These are phyloP conservation scores for Suillus clintonianus DNA, from an alignment of 768 basidiomycete species.

Conservation along the genomic window DNA sequence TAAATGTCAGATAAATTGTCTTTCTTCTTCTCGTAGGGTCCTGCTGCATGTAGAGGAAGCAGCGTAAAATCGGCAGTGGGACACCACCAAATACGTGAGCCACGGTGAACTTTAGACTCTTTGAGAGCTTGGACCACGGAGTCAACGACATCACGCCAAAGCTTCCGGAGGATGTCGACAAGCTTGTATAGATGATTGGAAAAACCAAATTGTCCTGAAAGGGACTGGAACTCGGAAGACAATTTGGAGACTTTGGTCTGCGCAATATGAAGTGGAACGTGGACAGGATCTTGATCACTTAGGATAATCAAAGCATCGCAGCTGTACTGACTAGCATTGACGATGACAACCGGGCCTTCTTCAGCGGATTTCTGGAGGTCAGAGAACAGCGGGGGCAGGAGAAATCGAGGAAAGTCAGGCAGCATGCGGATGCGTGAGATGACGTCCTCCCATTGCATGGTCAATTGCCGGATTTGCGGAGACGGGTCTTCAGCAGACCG, in stretches of 20 bases:
- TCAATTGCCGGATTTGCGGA: constrained; percentile 18
- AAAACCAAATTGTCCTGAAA: not conserved
- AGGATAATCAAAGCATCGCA: constrained; percentile 26
- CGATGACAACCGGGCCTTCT: constrained; percentile 37
- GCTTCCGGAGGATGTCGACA: constrained; percentile 10
- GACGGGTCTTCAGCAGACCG: constrained; percentile 4
- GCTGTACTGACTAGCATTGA: constrained; percentile 27
- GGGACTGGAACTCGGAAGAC: not conserved
- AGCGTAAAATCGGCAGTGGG: too few species aligned
- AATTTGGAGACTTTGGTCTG: too few species aligned
- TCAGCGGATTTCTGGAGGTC: constrained; percentile 27
- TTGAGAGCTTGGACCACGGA: constrained; percentile 18
- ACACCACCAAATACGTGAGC: too few species aligned
- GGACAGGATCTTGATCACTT: constrained; percentile 8
- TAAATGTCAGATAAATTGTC: too few species aligned
- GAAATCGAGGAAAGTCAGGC: constrained; percentile 33
- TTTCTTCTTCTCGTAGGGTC: not conserved
- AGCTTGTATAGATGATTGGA: not conserved
- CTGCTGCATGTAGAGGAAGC: not conserved
- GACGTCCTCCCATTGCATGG: constrained; percentile 24
- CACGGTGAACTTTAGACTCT: not conserved
- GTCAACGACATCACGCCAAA: constrained; percentile 28
- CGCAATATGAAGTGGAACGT: constrained; percentile 19
- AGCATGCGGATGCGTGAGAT: constrained; percentile 30
- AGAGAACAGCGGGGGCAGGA: constrained; percentile 20